Evolutionary conservation across 2,329 filamentous ascomycete genomes (phyloP), one percentile per base, ranked within the genome.

Genomic region (Monilinia laxa): DNA sequence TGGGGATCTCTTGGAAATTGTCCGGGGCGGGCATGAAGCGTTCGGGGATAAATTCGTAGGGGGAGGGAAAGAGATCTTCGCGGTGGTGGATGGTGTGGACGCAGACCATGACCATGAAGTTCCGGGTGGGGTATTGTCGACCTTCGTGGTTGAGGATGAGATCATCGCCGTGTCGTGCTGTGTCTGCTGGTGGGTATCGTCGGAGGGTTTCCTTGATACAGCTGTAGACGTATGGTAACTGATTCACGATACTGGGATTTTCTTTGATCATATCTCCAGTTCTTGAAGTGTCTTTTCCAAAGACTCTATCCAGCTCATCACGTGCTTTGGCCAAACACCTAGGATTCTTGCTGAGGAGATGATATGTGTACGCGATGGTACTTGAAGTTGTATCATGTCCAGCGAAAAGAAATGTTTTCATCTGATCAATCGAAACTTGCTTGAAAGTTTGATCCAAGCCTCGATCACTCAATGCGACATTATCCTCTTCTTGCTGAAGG

Each of bases 31-130:
- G 72, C 59, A 81, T 73, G 71, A 78, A 85, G 5, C 83, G 79
- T 56, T 83, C 81, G 0, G 79, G 83, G n/a, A 82, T 70, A 71
- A 83, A 85, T 25, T 77, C 75, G 28, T 77, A 73, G 0, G 81
- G 78, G 4, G 79, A 76, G 2, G 76, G 75, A 78, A 80, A 85
- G 77, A 78, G 51, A 20, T 64, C 65, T 42, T 77, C 75, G 67
- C 78, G 77, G 6, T 77, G 77, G 25, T 66, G 59, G 18, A 72
- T 68, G 12, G 66, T 66, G 38, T 70, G 66, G 7, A 53, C 40
- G 59, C 53, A 66, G 14, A 72, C 56, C 71, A 65, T 68, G 14
- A 72, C 53, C 64, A 70, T 67, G 20, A 47, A 58, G 23, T 62
- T 55, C 20, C 67, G 62, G 14, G 70, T 68, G 28, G 68, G 66